Evolutionary conservation across 2,329 filamentous ascomycete species (phyloP).

Genomic region (Pseudopyricularia javanii): DNA sequence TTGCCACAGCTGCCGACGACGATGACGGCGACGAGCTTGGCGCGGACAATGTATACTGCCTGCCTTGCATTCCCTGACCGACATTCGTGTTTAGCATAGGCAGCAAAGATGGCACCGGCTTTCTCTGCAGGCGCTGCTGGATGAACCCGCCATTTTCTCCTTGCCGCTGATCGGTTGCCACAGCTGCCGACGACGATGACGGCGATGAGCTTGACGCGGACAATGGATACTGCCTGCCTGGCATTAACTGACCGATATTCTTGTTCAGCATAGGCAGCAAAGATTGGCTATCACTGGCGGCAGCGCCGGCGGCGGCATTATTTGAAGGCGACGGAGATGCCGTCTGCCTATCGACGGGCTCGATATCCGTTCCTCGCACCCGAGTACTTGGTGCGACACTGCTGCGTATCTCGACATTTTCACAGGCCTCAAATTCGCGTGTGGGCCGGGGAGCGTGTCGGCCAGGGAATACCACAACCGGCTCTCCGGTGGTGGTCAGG

Average conservation of each 20-base stretch:
- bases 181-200: background rate
- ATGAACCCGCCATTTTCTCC: too few species aligned
- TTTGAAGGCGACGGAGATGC: background rate
- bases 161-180: too few species aligned
- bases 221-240: background rate
- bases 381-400: background rate
- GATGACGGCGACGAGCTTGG: too few species aligned
- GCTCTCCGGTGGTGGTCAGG: slow-evolving; percentile 9
- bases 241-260: background rate
- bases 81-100: too few species aligned
- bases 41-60: too few species aligned
- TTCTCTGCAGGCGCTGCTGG: too few species aligned
- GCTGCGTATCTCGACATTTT: background rate
- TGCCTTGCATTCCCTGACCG: too few species aligned
- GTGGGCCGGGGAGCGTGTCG: slow-evolving; percentile 7
- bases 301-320: background rate
- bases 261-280: background rate
- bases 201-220: too few species aligned
- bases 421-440: background rate
- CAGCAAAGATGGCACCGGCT: too few species aligned
- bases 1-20: background rate
- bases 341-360: background rate
- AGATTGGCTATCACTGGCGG: background rate
- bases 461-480: slow-evolving; percentile 9
- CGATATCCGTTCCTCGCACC: background rate